A percentile compares a stretch with the other conserved stretches of the same genome.
These are phyloP conservation scores for Prunus padus DNA, from an alignment of 306 rosid species.

Conservation along the genomic window DNA sequence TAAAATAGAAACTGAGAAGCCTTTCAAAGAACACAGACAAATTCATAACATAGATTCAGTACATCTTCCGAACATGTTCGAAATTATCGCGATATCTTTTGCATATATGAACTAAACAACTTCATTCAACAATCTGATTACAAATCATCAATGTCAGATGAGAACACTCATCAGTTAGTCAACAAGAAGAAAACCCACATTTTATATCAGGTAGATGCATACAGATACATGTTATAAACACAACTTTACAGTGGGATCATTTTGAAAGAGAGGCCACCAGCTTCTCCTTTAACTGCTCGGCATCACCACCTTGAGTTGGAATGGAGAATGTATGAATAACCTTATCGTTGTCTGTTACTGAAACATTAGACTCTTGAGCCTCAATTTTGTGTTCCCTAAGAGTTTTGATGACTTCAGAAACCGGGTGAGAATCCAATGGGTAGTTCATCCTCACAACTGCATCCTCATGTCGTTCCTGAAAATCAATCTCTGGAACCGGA, in stretches of 20 bases:
- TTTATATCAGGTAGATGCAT: slow-evolving; percentile 17
- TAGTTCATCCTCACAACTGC: slow-evolving; percentile 70
- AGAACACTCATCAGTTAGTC: slow-evolving; percentile 7
- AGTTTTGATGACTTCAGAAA: slow-evolving; percentile 57
- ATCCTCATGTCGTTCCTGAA: slow-evolving; percentile 65
- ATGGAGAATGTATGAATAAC: slow-evolving; percentile 74
- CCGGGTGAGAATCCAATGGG: slow-evolving; percentile 76
- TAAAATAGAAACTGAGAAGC: not conserved
- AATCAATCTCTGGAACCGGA: slow-evolving; percentile 61
- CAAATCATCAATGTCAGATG: slow-evolving; percentile 5
- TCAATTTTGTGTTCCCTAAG: slow-evolving; percentile 66
- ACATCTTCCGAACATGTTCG: not conserved
- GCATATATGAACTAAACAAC: slow-evolving; percentile 4
- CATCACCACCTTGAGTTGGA: slow-evolving; percentile 61
- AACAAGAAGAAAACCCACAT: slow-evolving; percentile 9
- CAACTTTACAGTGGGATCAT: slow-evolving; percentile 25
- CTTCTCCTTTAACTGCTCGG: slow-evolving; percentile 71
- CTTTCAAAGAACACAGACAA: not conserved
- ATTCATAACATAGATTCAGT: not conserved
- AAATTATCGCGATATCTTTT: not conserved
- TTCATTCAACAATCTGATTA: not conserved
- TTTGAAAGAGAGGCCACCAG: slow-evolving; percentile 63
- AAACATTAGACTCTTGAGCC: slow-evolving; percentile 59
- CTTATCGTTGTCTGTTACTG: slow-evolving; percentile 41
- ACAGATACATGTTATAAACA: slow-evolving; percentile 25